Evolutionary conservation across 495 filamentous ascomycete species (phyloP).

Genomic region (Podospora tetraspora): DNA sequence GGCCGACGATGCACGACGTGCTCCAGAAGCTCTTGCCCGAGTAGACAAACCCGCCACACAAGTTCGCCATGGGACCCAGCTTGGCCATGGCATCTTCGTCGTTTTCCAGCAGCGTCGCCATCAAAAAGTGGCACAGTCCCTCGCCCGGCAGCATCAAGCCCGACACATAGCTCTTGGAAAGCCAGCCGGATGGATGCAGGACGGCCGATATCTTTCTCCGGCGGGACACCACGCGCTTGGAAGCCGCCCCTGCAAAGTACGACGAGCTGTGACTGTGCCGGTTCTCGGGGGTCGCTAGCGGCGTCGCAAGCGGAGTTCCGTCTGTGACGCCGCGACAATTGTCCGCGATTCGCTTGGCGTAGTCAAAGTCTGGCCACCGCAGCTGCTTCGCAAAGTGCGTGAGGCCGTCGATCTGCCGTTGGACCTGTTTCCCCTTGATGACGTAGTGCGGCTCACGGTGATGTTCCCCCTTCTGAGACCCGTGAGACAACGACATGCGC

Average conservation of each 20-base stretch:
- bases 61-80: slow-evolving; percentile 63
- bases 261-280: slow-evolving; percentile 37
- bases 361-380: slow-evolving; percentile 49
- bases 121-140: slow-evolving; percentile 65
- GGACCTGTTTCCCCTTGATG: slow-evolving; percentile 41
- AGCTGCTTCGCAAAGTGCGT: slow-evolving; percentile 54
- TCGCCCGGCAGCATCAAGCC: slow-evolving; percentile 77
- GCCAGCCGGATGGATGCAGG: slow-evolving; percentile 62
- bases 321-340: slow-evolving; percentile 36
- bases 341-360: slow-evolving; percentile 36
- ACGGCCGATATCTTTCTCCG: slow-evolving; percentile 40
- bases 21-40: slow-evolving; percentile 73
- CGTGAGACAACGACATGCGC: slow-evolving; percentile 42
- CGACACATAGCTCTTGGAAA: slow-evolving; percentile 71
- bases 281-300: slow-evolving; percentile 31
- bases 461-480: slow-evolving; percentile 29
- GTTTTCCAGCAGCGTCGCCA: slow-evolving; percentile 73
- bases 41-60: slow-evolving; percentile 77
- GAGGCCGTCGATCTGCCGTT: slow-evolving; percentile 50
- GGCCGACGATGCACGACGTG: slow-evolving; percentile 68
- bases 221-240: slow-evolving; percentile 28
- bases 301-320: slow-evolving; percentile 39
- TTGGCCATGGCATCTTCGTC: slow-evolving; percentile 57
- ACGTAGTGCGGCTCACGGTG: slow-evolving; percentile 35
- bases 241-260: slow-evolving; percentile 28